Evolutionary conservation across 176 grass and related monocot genomes (phyloP).

Genomic region (Musa itinerans): DNA sequence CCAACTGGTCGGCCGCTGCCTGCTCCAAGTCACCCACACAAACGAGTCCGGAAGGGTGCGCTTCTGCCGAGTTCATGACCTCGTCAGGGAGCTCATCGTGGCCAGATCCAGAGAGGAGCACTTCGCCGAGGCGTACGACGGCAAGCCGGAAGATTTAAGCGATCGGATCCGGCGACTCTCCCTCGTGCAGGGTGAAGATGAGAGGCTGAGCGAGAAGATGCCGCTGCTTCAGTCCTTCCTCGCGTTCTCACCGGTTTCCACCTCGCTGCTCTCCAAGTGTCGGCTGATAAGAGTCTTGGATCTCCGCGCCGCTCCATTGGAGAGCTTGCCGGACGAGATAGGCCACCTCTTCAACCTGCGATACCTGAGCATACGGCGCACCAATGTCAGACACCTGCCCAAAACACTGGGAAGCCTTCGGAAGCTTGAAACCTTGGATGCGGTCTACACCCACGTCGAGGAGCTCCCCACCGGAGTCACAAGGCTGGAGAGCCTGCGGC

Average conservation of each 20-base stretch:
- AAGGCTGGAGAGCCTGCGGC: slow-evolving; percentile 28
- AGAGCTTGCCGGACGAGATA: slow-evolving; percentile 19
- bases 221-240: neutral
- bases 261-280: neutral
- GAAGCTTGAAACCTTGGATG: slow-evolving; percentile 44
- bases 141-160: neutral
- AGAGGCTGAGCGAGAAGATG: neutral
- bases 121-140: slow-evolving; percentile 17
- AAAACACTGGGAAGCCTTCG: slow-evolving; percentile 23
- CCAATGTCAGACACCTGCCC: slow-evolving; percentile 27
- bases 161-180: slow-evolving; percentile 26
- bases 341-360: slow-evolving; percentile 29
- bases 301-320: slow-evolving; percentile 17
- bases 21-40: slow-evolving; percentile 29
- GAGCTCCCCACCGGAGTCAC: slow-evolving; percentile 26
- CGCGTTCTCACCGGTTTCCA: neutral
- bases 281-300: slow-evolving; percentile 31
- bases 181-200: neutral
- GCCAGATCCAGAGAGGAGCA: slow-evolving; percentile 27
- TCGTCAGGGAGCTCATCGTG: slow-evolving; percentile 35
- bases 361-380: slow-evolving; percentile 29
- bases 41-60: slow-evolving; percentile 31
- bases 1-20: slow-evolving; percentile 29
- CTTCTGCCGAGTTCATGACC: slow-evolving; percentile 39
- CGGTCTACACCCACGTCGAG: slow-evolving; percentile 27